Evolutionary conservation across 768 basidiomycete genomes (phyloP).

Genomic region (Trametes sanguinea): DNA sequence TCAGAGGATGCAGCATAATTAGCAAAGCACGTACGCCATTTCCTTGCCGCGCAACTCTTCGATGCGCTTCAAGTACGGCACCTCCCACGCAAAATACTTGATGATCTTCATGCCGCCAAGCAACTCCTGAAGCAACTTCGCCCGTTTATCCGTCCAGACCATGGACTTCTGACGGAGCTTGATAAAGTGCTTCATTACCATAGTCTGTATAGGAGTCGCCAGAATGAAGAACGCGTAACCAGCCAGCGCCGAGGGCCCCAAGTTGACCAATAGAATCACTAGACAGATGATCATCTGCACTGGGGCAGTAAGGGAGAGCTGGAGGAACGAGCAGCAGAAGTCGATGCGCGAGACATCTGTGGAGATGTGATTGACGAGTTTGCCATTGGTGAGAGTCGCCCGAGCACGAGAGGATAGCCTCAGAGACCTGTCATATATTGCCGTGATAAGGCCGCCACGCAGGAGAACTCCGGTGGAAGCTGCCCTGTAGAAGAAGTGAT

Average conservation of each 20-base stretch:
- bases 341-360: constrained; percentile 92
- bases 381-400: constrained; percentile 80
- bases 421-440: constrained; percentile 80
- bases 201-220: constrained; percentile 70
- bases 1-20: constrained; percentile 1
- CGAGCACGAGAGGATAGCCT: constrained; percentile 78
- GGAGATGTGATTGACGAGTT: constrained; percentile 91
- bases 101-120: constrained; percentile 89
- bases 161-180: constrained; percentile 70
- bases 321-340: constrained; percentile 80
- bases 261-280: constrained; percentile 67
- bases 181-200: constrained; percentile 75
- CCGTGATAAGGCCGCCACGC: constrained; percentile 83
- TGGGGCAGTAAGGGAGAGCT: constrained; percentile 76
- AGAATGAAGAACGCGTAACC: constrained; percentile 67
- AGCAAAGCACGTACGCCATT: constrained; percentile 51
- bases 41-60: constrained; percentile 70
- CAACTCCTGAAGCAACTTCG: constrained; percentile 87
- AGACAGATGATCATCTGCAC: constrained; percentile 81
- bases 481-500: constrained; percentile 84
- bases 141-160: constrained; percentile 89
- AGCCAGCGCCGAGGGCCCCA: constrained; percentile 62
- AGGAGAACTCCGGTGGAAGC: constrained; percentile 76
- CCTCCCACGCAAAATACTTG: constrained; percentile 91
- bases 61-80: constrained; percentile 75